These are phyloP conservation scores for Suhomyces xylopsoci DNA, from an alignment of 805 yeast genomes.

Conservation along the genomic window DNA sequence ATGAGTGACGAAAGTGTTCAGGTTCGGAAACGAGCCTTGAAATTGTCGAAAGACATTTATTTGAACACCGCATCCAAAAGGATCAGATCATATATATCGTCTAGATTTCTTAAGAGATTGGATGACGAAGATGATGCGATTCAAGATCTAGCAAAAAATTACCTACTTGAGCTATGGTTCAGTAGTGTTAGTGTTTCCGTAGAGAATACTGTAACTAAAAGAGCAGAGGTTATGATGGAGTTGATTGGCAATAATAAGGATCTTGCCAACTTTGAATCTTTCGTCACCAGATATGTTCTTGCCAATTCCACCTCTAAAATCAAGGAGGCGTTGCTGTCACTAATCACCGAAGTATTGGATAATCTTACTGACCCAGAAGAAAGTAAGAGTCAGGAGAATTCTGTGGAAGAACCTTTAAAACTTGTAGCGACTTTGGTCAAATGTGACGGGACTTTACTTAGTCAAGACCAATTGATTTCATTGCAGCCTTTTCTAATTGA, in stretches of 20 bases:
- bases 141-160: constrained; percentile 38
- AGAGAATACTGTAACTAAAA: background rate
- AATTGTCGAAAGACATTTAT: constrained; percentile 50
- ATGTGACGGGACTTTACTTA: constrained; percentile 50
- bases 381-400: background rate
- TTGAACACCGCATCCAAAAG: constrained; percentile 23
- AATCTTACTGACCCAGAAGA: constrained; percentile 25
- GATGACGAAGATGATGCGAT: constrained; percentile 68
- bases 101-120: constrained; percentile 50
- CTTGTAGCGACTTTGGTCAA: constrained; percentile 56
- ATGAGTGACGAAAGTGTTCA: constrained; percentile 57
- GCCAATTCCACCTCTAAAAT: constrained; percentile 18
- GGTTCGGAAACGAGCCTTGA: constrained; percentile 63
- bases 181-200: no score
- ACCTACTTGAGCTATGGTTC: constrained; percentile 29
- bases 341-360: constrained; percentile 37
- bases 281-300: constrained; percentile 45
- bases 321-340: constrained; percentile 16
- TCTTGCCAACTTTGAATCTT: constrained; percentile 44
- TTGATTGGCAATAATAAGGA: constrained; percentile 39
- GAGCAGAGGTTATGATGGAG: constrained; percentile 35
- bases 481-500: constrained; percentile 62
- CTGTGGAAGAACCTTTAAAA: constrained; percentile 39
- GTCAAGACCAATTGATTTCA: constrained; percentile 63
- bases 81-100: constrained; percentile 43